Evolutionary conservation across 108 stramenopile species (phyloP), one percentile per base, ranked within the genome.

Genomic region (Discostella pseudostelligera): DNA sequence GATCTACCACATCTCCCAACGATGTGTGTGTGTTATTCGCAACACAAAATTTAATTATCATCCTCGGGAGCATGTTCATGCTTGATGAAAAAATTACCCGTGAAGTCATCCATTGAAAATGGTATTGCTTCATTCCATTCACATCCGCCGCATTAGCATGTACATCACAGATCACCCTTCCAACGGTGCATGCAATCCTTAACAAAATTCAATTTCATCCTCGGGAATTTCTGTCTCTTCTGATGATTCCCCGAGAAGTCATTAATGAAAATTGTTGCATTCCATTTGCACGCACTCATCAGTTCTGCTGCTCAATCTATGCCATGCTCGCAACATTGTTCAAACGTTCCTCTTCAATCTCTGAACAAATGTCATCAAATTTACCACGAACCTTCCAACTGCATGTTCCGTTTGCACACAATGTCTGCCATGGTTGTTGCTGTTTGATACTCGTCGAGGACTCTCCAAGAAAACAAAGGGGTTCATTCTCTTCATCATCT

Each of bases 361-460:
- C 80, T 12, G 36, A 51, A 24, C 47, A 43, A 47, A 94, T 75
- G 65, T 94, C 78, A 72, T 94, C 92, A 59, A 79, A 87, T 54
- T 90, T 90, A 17, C 70, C 77, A 56, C 72, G 74, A 25, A 84
- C 69, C 50, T 87, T 94, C 92, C 92, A 94, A 32, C 79, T 68
- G 62, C 92, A 94, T 35, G 70, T 83, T 19, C 92, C 92, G 81
- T 90, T 86, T 65, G 78, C 56, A 50, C 92, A 94, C 14, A 93
- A 43, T 13, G 69, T 49, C 20, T 74, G 69, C 70, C 78, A 72
- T 19, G 51, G 45, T 49, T 59, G 65, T 59, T 59, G 74, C 64
- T 83, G 77, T 66, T 24, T 64, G 32, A 29, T 16, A 62, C 19
- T 87, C 84, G 43, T 84, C 80, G 29, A 73, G 70, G 9, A 39